Evolutionary conservation across 2,329 filamentous ascomycete species (phyloP).

Genomic region (Aspergillus chevalieri): DNA sequence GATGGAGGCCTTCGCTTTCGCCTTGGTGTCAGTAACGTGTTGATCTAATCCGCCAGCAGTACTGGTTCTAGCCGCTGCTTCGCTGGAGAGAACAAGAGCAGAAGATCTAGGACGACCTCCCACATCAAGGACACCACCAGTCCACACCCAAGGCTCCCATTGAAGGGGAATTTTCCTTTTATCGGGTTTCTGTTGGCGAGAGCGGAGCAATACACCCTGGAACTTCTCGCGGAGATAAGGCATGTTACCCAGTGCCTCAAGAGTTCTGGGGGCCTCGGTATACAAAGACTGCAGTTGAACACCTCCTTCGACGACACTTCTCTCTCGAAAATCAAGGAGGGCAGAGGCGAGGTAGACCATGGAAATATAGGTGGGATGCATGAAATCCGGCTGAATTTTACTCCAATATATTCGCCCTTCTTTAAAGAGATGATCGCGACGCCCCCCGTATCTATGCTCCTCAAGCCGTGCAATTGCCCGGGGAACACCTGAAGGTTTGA

Average conservation of each 20-base stretch:
- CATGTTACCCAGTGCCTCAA: conserved; percentile 31
- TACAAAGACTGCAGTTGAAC: conserved; percentile 23
- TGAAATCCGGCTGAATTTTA: conserved; percentile 33
- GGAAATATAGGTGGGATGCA: conserved; percentile 40
- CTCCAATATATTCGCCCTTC: conserved; percentile 27
- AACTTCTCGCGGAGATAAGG: conserved; percentile 36
- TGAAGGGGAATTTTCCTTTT: conserved; percentile 5
- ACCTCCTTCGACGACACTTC: conserved; percentile 29
- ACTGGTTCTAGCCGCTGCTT: not conserved
- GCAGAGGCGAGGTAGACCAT: conserved; percentile 40
- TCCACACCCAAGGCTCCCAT: conserved; percentile 24
- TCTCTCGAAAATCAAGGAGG: conserved; percentile 30
- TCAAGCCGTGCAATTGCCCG: conserved; percentile 29
- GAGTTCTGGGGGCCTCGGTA: conserved; percentile 29
- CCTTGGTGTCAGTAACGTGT: not conserved
- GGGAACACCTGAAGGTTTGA: conserved; percentile 24
- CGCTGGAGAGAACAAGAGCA: not conserved
- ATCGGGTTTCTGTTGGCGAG: conserved; percentile 21
- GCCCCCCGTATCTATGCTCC: conserved; percentile 14
- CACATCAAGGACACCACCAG: conserved; percentile 28
- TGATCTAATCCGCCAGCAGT: not conserved
- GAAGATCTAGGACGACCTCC: conserved; percentile 16
- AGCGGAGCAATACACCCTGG: conserved; percentile 36
- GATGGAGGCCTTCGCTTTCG: not conserved
- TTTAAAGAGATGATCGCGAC: conserved; percentile 25